Evolutionary conservation across 2,329 filamentous ascomycete genomes (phyloP).

Genomic region (Talaromyces piceae): DNA sequence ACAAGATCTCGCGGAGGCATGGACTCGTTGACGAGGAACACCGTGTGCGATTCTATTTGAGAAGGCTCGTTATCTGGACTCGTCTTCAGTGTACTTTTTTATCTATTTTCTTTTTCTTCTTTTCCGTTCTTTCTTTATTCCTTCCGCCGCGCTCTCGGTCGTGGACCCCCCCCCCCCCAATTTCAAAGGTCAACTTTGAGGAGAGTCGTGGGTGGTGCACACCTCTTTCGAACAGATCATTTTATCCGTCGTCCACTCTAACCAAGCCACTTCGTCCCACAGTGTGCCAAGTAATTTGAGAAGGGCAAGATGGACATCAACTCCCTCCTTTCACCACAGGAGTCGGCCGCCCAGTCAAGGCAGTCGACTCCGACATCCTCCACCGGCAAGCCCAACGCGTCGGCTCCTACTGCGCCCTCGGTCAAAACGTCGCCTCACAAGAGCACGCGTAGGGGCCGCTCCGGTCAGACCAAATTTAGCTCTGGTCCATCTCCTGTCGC

Average conservation of each 20-base stretch:
- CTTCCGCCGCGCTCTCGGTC: not conserved
- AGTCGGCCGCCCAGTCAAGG: constrained; percentile 32
- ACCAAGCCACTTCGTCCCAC: not conserved
- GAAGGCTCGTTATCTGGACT: not conserved
- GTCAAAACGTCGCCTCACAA: constrained; percentile 28
- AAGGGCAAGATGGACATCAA: constrained; percentile 41
- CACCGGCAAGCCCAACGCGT: constrained; percentile 13
- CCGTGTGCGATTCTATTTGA: constrained; percentile 7
- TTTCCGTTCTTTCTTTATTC: too few relatives aligned
- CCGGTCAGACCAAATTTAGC: constrained; percentile 24
- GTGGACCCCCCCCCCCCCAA: not conserved
- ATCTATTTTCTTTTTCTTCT: too few relatives aligned
- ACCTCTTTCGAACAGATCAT: not conserved
- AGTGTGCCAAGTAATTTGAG: not conserved
- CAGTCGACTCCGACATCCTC: constrained; percentile 23
- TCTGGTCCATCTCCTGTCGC: constrained; percentile 37
- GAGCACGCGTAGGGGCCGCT: constrained; percentile 28
- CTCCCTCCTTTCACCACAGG: constrained; percentile 38
- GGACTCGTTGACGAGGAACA: constrained; percentile 2
- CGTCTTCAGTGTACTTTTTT: not conserved
- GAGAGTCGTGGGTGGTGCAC: not conserved
- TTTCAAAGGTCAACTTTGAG: not conserved
- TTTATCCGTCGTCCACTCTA: not conserved
- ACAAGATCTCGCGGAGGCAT: constrained; percentile 2
- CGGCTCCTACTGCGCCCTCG: constrained; percentile 21